phyloP scores from a whole-genome alignment of 2,329 filamentous ascomycete species.

The Talaromyces sp. region DNA sequence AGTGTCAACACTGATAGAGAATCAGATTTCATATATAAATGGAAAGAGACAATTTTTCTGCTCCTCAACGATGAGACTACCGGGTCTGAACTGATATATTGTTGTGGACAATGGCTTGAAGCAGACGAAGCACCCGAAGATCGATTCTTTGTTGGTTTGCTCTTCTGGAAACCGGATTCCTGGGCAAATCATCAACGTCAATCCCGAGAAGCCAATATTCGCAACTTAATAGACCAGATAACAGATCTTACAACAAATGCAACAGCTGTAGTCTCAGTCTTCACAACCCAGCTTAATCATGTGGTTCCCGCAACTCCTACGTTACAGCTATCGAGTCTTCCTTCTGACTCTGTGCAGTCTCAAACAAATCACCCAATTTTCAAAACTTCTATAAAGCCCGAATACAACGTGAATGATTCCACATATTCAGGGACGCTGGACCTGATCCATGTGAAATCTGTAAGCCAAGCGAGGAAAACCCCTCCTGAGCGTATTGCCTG shows the following conservation, averaged over 20 bases:
- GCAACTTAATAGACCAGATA: not conserved
- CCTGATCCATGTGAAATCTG: conserved; percentile 1
- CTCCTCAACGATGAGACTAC: not conserved
- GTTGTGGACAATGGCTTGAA: conserved; percentile 10
- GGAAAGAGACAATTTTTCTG: not conserved
- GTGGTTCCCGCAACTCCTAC: not conserved
- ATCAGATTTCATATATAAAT: not conserved
- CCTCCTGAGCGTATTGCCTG: conserved; percentile 2
- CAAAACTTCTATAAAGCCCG: not conserved
- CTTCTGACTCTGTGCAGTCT: not conserved
- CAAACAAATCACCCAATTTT: conserved; percentile 5
- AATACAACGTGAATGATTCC: not conserved
- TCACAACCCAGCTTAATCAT: conserved; percentile 2
- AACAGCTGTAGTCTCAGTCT: not conserved
- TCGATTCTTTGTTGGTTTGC: conserved; percentile 8
- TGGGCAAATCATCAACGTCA: not conserved
- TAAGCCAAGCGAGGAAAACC: not conserved
- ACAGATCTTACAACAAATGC: not conserved
- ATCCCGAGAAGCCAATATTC: conserved; percentile 2
- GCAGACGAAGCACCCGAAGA: not conserved
- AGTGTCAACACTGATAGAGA: not conserved
- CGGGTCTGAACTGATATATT: not conserved
- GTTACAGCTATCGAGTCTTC: not conserved
- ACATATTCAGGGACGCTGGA: not conserved
- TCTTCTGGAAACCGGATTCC: not conserved